Evolutionary conservation across 2,329 filamentous ascomycete genomes (phyloP).

Genomic region (Amauroascus verrucosus): DNA sequence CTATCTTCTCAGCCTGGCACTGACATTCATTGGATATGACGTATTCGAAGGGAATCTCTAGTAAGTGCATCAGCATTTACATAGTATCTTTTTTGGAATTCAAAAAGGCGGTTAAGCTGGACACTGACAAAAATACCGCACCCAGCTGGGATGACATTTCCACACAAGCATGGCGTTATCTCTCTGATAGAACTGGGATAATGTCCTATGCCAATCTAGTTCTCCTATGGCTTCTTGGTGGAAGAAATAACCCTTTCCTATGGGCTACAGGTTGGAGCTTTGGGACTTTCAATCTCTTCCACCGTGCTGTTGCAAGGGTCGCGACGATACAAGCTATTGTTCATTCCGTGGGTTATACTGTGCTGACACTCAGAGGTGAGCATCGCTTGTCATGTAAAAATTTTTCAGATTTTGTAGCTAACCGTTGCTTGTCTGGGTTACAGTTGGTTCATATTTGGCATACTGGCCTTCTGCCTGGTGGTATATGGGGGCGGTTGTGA

Average conservation of each 20-base stretch:
- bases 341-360: constrained; percentile 52
- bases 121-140: neutral
- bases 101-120: neutral
- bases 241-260: constrained; percentile 55
- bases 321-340: constrained; percentile 52
- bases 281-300: constrained; percentile 55
- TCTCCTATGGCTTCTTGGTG: constrained; percentile 55
- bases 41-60: constrained; percentile 41
- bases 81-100: neutral
- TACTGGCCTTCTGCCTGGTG: constrained; percentile 17
- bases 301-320: constrained; percentile 55
- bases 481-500: constrained; percentile 21
- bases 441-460: constrained; percentile 12
- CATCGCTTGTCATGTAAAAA: neutral
- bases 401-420: neutral
- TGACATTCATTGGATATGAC: constrained; percentile 39
- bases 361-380: constrained; percentile 20
- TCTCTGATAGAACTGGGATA: constrained; percentile 54
- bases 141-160: constrained; percentile 10
- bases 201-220: constrained; percentile 55
- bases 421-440: neutral
- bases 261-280: constrained; percentile 62
- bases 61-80: constrained; percentile 23
- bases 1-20: constrained; percentile 36
- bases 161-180: constrained; percentile 43